These are phyloP conservation scores for Golubevia pallescens DNA, from an alignment of 1,284 basidiomycete genomes.

Conservation along the genomic window DNA sequence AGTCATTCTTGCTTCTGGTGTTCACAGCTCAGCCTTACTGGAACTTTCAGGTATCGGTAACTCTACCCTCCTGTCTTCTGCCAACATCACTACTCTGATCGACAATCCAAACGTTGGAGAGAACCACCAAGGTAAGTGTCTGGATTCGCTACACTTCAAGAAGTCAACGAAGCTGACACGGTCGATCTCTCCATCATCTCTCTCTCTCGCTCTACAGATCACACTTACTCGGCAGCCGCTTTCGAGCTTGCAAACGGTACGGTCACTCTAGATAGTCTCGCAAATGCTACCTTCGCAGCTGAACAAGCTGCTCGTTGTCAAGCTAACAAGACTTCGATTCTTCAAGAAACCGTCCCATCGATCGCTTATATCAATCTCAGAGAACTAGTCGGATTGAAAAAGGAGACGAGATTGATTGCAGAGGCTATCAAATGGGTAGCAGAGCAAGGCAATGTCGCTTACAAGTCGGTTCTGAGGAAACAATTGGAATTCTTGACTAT, in stretches of 20 bases:
- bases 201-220: slow-evolving; percentile 17
- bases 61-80: slow-evolving; percentile 24
- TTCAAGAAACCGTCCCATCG: slow-evolving; percentile 43
- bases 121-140: slow-evolving; percentile 29
- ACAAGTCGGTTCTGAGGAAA: slow-evolving; percentile 38
- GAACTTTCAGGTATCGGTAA: slow-evolving; percentile 53
- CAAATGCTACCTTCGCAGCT: slow-evolving; percentile 36
- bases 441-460: slow-evolving; percentile 7
- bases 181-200: too few relatives aligned
- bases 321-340: slow-evolving; percentile 37
- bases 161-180: too few relatives aligned
- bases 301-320: slow-evolving; percentile 36
- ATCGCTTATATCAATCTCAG: slow-evolving; percentile 50
- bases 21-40: slow-evolving; percentile 47
- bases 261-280: slow-evolving; percentile 45
- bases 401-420: slow-evolving; percentile 24
- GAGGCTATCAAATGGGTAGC: slow-evolving; percentile 38
- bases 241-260: slow-evolving; percentile 42
- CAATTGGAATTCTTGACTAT: slow-evolving; percentile 48
- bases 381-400: slow-evolving; percentile 29
- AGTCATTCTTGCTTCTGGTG: slow-evolving; percentile 46
- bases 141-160: too few relatives aligned
- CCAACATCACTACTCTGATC: slow-evolving; percentile 37
- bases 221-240: slow-evolving; percentile 48
- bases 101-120: slow-evolving; percentile 49